Base-by-base conservation (phyloP, 257 asterid species). In the Echium plantagineum region DNA sequence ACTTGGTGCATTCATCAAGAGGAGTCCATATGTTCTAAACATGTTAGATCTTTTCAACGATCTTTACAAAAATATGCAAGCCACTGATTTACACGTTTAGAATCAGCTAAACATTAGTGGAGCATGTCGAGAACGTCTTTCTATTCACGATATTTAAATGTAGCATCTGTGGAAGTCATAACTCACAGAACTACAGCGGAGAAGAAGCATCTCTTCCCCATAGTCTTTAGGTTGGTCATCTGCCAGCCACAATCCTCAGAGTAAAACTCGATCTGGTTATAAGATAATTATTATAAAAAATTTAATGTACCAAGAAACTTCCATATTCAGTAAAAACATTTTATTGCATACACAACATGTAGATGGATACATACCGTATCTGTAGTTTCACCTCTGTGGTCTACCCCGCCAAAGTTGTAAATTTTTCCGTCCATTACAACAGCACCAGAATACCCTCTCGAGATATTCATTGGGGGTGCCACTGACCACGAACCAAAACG, bases 401-500 rank as follows among this genome's bases (percentile, higher is more conserved):
- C 38, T 60, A 72, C 5, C 49, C 96, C 95, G 19, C 94, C 95
- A 30, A 85, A 30, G 0, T 46, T 81, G 52, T 71, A 72, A 21
- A 85, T 65, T 64, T 71, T 76, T 5, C 73, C 90, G n/a, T 77
- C 79, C 6, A 47, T 17, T 52, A 72, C 84, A 31, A 77, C 80
- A 12, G 90, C 81, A 30, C 90, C 84, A 9, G 61, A 70, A 65
- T 75, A 61, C 42, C 85, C 86, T 69, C 90, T 74, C 21, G 83
- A 19, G 17, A 42, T 52, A 9, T 56, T 53, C 94, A 88, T 88
- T 1, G 89, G 63, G 30, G 75, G 81, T 21, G 56, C 82, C 68
- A 61, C 60, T 70, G 62, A 76, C 96, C 95, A 88, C 9, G 67
- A 76, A 68, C 83, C 81, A 56, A 64, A 35, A 26, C 94, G 84